Evolutionary conservation across 768 basidiomycete genomes (phyloP).

Genomic region (Agrocybe praecox): DNA sequence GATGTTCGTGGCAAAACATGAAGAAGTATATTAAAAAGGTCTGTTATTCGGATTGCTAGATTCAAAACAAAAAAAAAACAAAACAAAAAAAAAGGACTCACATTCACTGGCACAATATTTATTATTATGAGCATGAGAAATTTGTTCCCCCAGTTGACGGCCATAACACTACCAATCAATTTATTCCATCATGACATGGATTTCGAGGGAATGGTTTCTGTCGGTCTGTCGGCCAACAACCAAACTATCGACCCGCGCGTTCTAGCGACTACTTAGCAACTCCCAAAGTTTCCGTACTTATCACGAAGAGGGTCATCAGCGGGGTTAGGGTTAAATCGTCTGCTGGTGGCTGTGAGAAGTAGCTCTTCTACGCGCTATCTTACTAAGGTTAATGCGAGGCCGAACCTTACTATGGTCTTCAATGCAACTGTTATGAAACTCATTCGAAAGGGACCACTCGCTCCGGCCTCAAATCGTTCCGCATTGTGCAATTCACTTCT

Average conservation of each 20-base stretch:
- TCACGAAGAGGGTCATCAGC: constrained; percentile 23
- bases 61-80: too few relatives aligned
- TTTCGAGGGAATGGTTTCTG: background rate
- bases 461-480: constrained; percentile 15
- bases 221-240: background rate
- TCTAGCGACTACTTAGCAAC: constrained; percentile 24
- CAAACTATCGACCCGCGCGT: background rate
- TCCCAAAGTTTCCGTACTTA: constrained; percentile 35
- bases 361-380: constrained; percentile 14
- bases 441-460: constrained; percentile 9
- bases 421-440: constrained; percentile 18
- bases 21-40: constrained; percentile 1
- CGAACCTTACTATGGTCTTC: constrained; percentile 12
- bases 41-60: background rate
- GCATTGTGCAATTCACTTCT: constrained; percentile 21
- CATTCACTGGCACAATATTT: too few relatives aligned
- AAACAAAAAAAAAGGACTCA: too few relatives aligned
- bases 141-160: background rate
- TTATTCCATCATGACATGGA: background rate
- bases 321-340: constrained; percentile 13
- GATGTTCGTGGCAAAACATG: background rate
- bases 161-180: constrained; percentile 1
- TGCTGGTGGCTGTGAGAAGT: constrained; percentile 9
- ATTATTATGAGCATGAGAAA: background rate
- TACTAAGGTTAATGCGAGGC: background rate